Percentiles rank a stretch among this genome's conserved stretches.
Conservation (phyloP, 2,329 filamentous ascomycete species). For the Aspergillus melleus region DNA sequence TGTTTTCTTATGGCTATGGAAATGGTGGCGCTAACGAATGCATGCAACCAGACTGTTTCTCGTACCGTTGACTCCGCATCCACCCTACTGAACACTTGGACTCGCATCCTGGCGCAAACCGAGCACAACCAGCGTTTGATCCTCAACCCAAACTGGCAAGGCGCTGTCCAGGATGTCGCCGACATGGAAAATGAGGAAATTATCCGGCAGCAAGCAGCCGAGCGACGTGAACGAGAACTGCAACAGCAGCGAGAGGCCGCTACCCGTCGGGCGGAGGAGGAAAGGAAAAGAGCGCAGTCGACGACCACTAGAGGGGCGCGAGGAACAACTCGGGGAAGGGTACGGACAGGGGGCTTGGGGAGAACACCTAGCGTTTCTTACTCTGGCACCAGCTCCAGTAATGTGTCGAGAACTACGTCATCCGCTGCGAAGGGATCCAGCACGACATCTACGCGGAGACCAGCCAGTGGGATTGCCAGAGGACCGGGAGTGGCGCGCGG, state of each 20-base stretch:
- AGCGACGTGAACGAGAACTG: conserved; percentile 74
- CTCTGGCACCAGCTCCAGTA: conserved; percentile 23
- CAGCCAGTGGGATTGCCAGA: conserved; percentile 41
- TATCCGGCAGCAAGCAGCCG: conserved; percentile 71
- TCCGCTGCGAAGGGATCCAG: conserved; percentile 29
- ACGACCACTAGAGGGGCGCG: conserved; percentile 35
- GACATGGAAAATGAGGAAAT: conserved; percentile 80
- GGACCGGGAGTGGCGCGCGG: conserved; percentile 37
- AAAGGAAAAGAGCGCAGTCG: conserved; percentile 38
- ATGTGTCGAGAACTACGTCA: conserved; percentile 28
- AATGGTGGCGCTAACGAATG: not conserved
- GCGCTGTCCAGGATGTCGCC: conserved; percentile 80
- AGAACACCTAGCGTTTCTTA: conserved; percentile 38
- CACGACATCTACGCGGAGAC: conserved; percentile 37
- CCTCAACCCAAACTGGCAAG: conserved; percentile 84
- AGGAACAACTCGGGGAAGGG: conserved; percentile 35
- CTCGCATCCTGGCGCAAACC: conserved; percentile 90
- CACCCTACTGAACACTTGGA: conserved; percentile 91
- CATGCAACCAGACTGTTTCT: conserved; percentile 68
- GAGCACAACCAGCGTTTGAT: conserved; percentile 96
- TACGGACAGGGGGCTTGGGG: conserved; percentile 34
- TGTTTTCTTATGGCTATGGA: not conserved
- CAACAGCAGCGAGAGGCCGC: conserved; percentile 74
- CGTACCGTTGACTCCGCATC: conserved; percentile 84
- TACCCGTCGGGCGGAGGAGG: conserved; percentile 52